A percentile compares a stretch with the other conserved stretches of the same genome.
These are phyloP conservation scores for Blastobotrys robertii DNA, from an alignment of 805 yeast genomes.

Conservation along the genomic window DNA sequence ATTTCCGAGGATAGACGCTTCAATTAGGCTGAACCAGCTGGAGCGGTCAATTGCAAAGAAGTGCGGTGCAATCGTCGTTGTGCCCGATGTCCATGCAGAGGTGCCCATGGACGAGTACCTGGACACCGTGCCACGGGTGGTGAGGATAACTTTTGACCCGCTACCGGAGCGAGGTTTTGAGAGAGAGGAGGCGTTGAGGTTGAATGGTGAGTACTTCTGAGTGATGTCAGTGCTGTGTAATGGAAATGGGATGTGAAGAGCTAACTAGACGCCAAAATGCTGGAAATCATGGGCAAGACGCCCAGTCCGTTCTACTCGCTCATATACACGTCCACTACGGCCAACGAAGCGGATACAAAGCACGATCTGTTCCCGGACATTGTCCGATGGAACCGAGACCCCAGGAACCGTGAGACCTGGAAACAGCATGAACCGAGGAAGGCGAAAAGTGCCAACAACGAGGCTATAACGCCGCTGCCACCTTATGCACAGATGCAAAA, in stretches of 20 bases:
- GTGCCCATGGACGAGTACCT: constrained; percentile 33
- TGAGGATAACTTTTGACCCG: constrained; percentile 42
- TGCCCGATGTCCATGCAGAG: constrained; percentile 26
- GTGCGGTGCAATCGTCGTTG: constrained; percentile 40
- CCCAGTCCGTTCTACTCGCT: constrained; percentile 69
- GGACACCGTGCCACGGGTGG: constrained; percentile 51
- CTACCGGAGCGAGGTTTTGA: constrained; percentile 30
- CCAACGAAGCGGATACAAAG: constrained; percentile 15
- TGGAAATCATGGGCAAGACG: constrained; percentile 38
- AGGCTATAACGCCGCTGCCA: constrained; percentile 1
- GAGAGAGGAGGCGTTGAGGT: constrained; percentile 28
- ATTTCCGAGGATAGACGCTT: constrained; percentile 17
- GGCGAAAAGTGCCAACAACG: constrained; percentile 14
- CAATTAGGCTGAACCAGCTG: constrained; percentile 34
- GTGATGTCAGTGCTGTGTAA: too few relatives aligned
- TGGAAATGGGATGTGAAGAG: too few relatives aligned
- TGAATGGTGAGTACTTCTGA: constrained; percentile 35
- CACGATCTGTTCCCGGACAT: constrained; percentile 18
- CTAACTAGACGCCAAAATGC: constrained; percentile 35
- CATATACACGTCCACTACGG: constrained; percentile 39
- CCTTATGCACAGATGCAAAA: constrained; percentile 2
- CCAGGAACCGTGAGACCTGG: constrained; percentile 21
- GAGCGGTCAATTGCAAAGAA: constrained; percentile 34
- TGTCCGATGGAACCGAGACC: constrained; percentile 18
- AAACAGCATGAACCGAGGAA: constrained; percentile 12